Evolutionary conservation across 208 protist species (phyloP), one percentile per base, ranked within the genome.

Genomic region (Acanthamoeba divionensis): DNA sequence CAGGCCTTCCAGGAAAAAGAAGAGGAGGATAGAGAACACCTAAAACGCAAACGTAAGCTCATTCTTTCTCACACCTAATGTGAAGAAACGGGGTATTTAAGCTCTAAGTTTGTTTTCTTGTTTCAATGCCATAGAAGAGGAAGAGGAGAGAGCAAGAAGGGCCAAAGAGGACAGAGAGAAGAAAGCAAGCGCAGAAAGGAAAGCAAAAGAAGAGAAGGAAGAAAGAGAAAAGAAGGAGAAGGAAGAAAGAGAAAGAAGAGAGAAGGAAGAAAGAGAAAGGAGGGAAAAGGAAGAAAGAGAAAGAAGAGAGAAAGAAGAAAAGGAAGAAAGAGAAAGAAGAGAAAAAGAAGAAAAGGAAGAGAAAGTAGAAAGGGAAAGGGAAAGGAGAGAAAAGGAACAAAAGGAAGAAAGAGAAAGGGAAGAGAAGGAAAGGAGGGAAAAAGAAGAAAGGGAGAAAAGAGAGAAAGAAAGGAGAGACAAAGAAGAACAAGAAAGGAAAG

Each of bases 1-100:
- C 50, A 54, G 73, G 73, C 73, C 41, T 41, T 83, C 73, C 31
- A 83, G 29, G 63, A 48, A 52, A 57, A 62, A 15, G 50, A 83
- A 24, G 73, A 54, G 73, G 73, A 83, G 31, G 29, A 47, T 52
- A 60, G 52, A 60, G 52, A 60, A n/a, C 18, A 60, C 18, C 52
- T 24, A n/a, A 18, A 60, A 60, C 52, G 52, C 52, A 60, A n/a
- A n/a, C n/a, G n/a, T n/a, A n/a, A n/a, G n/a, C n/a, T n/a, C n/a
- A n/a, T n/a, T n/a, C n/a, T n/a, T n/a, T n/a, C n/a, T n/a, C n/a
- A n/a, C n/a, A n/a, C n/a, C n/a, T n/a, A n/a, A n/a, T n/a, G n/a
- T n/a, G n/a, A n/a, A n/a, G n/a, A n/a, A n/a, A n/a, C n/a, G n/a
- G n/a, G n/a, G n/a, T n/a, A n/a, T n/a, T n/a, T n/a, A n/a, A n/a